phyloP scores from a whole-genome alignment of 768 basidiomycete genomes.

The Mycena latifolia region DNA sequence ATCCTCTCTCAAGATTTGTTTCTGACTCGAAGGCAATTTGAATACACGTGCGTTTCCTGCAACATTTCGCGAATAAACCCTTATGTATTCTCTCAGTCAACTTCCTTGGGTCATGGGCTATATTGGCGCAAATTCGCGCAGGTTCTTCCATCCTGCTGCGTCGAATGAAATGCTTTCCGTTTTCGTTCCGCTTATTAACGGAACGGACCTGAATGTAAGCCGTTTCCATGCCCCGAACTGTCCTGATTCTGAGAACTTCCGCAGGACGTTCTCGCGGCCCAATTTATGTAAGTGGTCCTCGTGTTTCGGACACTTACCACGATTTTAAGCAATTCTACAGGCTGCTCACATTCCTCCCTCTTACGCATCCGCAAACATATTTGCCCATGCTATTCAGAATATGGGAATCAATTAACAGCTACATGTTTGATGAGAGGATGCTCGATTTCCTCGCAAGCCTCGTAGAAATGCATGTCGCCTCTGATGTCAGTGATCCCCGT shows the following conservation, averaged over 20 bases:
- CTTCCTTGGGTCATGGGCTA: constrained; percentile 84
- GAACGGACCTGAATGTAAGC: constrained; percentile 77
- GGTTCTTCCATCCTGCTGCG: constrained; percentile 92
- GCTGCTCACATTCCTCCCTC: constrained; percentile 86
- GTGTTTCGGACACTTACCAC: too few species aligned
- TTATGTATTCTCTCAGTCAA: constrained; percentile 57
- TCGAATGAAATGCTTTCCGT: constrained; percentile 90
- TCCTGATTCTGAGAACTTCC: constrained; percentile 4
- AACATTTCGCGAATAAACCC: constrained; percentile 6
- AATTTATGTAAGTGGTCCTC: constrained; percentile 57
- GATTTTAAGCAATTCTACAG: constrained; percentile 78
- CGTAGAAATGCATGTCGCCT: constrained; percentile 84
- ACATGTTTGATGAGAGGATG: constrained; percentile 92
- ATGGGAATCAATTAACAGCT: constrained; percentile 92
- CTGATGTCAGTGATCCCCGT: constrained; percentile 80
- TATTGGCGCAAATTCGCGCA: constrained; percentile 73
- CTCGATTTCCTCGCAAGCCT: constrained; percentile 84
- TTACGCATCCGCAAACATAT: constrained; percentile 88
- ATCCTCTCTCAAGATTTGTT: constrained; percentile 82
- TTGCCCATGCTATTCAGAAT: constrained; percentile 85
- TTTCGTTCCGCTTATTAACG: constrained; percentile 85
- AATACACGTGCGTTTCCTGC: constrained; percentile 71
- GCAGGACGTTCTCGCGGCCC: constrained; percentile 82
- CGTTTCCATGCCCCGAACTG: background rate
- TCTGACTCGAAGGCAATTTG: constrained; percentile 79